phyloP scores from a whole-genome alignment of 805 yeast species.

The Wickerhamomyces chaumierensis region DNA sequence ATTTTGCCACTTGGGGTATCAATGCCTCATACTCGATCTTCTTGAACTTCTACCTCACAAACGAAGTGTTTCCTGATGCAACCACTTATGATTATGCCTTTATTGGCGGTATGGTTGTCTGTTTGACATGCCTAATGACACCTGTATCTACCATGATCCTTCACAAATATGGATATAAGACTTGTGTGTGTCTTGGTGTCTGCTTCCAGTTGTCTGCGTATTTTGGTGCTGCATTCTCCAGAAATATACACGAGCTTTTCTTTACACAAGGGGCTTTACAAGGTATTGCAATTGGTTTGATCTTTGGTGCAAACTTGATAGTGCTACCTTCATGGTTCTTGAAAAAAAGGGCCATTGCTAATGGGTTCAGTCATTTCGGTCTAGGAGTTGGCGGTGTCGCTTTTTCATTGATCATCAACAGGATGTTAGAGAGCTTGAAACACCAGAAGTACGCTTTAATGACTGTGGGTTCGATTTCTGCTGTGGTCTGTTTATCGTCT shows the following conservation, averaged over 20 bases:
- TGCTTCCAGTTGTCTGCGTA: conserved; percentile 34
- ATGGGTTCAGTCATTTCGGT: conserved; percentile 38
- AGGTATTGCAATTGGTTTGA: conserved; percentile 37
- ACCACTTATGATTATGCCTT: conserved; percentile 39
- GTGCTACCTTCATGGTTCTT: conserved; percentile 46
- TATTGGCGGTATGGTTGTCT: conserved; percentile 42
- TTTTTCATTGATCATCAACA: conserved; percentile 29
- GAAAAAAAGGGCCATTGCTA: conserved; percentile 34
- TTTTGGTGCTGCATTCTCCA: conserved; percentile 40
- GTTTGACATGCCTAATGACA: conserved; percentile 39
- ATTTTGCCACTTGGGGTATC: conserved; percentile 21
- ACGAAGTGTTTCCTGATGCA: conserved; percentile 35
- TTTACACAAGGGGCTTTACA: conserved; percentile 41
- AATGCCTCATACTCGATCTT: conserved; percentile 46
- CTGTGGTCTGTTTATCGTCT: conserved; percentile 27
- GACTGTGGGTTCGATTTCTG: conserved; percentile 29
- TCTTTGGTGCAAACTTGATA: conserved; percentile 41
- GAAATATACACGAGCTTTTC: conserved; percentile 37
- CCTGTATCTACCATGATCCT: conserved; percentile 35
- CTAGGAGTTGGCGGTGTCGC: conserved; percentile 43
- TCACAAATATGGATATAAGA: conserved; percentile 31
- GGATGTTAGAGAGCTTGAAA: conserved; percentile 29
- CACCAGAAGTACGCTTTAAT: conserved; percentile 37
- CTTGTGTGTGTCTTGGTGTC: conserved; percentile 28
- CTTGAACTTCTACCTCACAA: conserved; percentile 33